These are phyloP conservation scores for Sindora glabra DNA, from an alignment of 306 rosid genomes.

Conservation along the genomic window DNA sequence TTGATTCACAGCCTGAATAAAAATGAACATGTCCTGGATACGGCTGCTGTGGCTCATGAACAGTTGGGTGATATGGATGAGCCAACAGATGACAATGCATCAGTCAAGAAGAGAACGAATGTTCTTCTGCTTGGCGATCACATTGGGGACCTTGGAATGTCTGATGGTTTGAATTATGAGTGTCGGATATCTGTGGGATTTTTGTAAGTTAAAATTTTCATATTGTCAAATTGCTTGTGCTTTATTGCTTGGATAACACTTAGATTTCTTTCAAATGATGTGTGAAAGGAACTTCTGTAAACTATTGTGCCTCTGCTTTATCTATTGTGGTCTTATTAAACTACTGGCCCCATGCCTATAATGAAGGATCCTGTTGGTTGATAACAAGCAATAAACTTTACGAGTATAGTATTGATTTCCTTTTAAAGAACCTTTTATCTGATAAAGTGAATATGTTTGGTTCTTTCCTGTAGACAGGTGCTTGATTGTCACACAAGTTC, in stretches of 20 bases:
- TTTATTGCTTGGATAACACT: neutral
- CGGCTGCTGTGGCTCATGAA: slow-evolving; percentile 82
- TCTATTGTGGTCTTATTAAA: neutral
- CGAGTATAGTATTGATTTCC: too few species aligned
- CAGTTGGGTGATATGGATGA: slow-evolving; percentile 53
- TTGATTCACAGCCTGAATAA: slow-evolving; percentile 84
- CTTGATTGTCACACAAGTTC: too few species aligned
- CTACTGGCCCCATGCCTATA: neutral
- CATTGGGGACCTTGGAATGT: slow-evolving; percentile 88
- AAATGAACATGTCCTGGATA: slow-evolving; percentile 89
- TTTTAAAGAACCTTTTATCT: too few species aligned
- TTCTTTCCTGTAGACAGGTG: too few species aligned
- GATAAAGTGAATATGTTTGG: too few species aligned
- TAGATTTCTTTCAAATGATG: neutral
- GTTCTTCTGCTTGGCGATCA: slow-evolving; percentile 94
- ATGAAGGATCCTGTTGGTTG: neutral
- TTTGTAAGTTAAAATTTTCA: slow-evolving; percentile 50
- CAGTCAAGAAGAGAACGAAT: slow-evolving; percentile 64
- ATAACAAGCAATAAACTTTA: neutral
- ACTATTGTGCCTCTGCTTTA: neutral
- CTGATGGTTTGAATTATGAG: slow-evolving; percentile 79
- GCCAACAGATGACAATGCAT: slow-evolving; percentile 42
- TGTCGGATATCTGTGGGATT: slow-evolving; percentile 80
- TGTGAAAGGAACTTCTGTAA: neutral
- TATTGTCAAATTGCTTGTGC: neutral